Evolutionary conservation across 495 filamentous ascomycete genomes (phyloP).

Genomic region (Parachaetomium inaequale): DNA sequence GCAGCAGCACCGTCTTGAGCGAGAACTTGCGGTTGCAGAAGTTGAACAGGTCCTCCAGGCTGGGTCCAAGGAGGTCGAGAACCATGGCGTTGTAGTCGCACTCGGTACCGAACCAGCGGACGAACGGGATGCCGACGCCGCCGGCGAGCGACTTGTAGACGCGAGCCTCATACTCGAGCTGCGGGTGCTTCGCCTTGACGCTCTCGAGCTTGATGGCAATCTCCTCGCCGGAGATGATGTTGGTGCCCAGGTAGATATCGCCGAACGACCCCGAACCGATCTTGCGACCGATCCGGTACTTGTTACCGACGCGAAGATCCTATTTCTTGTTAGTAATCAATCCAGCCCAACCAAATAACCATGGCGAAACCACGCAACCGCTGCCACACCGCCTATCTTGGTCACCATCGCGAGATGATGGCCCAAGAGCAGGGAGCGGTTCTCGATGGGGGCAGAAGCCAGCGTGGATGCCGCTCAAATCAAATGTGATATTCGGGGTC

Average conservation of each 20-base stretch:
- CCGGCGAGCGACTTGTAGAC: slow-evolving; percentile 99
- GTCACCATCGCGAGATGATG: not conserved
- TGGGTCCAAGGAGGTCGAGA: slow-evolving; percentile 93
- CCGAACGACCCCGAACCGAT: slow-evolving; percentile 98
- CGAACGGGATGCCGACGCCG: slow-evolving; percentile 97
- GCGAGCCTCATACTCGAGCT: slow-evolving; percentile 98
- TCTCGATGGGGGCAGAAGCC: not conserved
- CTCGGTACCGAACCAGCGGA: slow-evolving; percentile 99
- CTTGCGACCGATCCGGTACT: slow-evolving; percentile 99
- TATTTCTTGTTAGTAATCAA: slow-evolving; percentile 32
- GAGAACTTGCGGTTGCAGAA: slow-evolving; percentile 99
- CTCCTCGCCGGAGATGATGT: slow-evolving; percentile 99
- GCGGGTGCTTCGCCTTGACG: slow-evolving; percentile 99
- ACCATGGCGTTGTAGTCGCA: slow-evolving; percentile 99
- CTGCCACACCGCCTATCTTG: slow-evolving; percentile 2
- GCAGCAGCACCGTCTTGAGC: slow-evolving; percentile 95
- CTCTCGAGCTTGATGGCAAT: slow-evolving; percentile 99
- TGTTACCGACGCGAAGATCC: slow-evolving; percentile 99
- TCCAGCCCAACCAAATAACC: not conserved
- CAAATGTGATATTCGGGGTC: not conserved
- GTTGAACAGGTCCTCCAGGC: slow-evolving; percentile 99
- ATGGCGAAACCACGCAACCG: not conserved
- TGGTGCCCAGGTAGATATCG: slow-evolving; percentile 99
- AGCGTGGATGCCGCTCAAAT: not conserved
- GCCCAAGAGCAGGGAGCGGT: not conserved